Percentiles rank a stretch among this genome's conserved stretches.
These are phyloP conservation scores for Pichia sp. DNA, from an alignment of 1,139 yeast genomes.

Conservation along the genomic window DNA sequence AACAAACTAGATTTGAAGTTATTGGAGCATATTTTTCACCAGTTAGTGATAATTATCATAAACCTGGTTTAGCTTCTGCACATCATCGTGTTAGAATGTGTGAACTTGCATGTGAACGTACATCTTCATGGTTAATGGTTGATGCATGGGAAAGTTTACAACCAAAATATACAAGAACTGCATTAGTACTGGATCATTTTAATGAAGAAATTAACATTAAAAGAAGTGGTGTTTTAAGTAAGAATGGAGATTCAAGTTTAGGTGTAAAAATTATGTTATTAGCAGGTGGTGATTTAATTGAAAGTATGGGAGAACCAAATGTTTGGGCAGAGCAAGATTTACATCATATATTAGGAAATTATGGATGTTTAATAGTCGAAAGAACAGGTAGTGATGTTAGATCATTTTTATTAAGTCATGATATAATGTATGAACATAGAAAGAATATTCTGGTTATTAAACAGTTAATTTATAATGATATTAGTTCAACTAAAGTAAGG, in stretches of 20 bases:
- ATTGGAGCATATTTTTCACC: conserved; percentile 98
- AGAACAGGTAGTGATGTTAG: conserved; percentile 96
- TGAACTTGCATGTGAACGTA: conserved; percentile 94
- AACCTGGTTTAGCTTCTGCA: conserved; percentile 87
- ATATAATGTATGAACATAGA: conserved; percentile 94
- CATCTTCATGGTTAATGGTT: conserved; percentile 96
- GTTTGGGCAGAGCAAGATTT: conserved; percentile 97
- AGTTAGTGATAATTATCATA: conserved; percentile 87
- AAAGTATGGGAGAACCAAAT: conserved; percentile 99
- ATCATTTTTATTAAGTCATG: conserved; percentile 84
- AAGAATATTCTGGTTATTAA: conserved; percentile 90
- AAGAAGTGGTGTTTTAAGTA: conserved; percentile 70
- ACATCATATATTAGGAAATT: conserved; percentile 90
- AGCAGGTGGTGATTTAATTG: conserved; percentile 97
- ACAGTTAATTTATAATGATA: conserved; percentile 93
- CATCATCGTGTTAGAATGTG: conserved; percentile 94
- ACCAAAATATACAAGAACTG: conserved; percentile 86
- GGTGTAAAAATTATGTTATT: conserved; percentile 93
- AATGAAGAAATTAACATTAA: conserved; percentile 90
- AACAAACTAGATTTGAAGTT: conserved; percentile 88
- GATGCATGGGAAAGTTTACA: conserved; percentile 99
- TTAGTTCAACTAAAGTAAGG: conserved; percentile 89
- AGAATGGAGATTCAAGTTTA: conserved; percentile 50
- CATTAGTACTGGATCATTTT: conserved; percentile 91
- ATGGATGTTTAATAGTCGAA: conserved; percentile 94